Evolutionary conservation across 1,284 basidiomycete species (phyloP).

Genomic region (Golubevia sp.): DNA sequence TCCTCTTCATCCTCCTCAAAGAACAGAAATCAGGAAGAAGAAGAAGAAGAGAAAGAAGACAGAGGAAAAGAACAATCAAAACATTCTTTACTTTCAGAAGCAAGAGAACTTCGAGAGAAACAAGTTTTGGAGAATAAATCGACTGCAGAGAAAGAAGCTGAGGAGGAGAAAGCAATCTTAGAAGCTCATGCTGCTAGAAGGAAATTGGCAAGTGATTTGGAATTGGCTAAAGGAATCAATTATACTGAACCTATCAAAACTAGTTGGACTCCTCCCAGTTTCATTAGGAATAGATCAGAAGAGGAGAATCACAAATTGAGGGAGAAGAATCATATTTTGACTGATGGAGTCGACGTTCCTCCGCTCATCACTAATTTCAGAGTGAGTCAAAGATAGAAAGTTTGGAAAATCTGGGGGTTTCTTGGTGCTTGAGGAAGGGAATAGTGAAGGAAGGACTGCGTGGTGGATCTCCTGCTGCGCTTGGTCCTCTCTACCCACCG

Average conservation of each 20-base stretch:
- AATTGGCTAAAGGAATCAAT: slow-evolving; percentile 87
- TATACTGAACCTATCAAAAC: slow-evolving; percentile 86
- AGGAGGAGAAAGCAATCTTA: slow-evolving; percentile 86
- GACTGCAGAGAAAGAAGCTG: slow-evolving; percentile 78
- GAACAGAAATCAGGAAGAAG: slow-evolving; percentile 69
- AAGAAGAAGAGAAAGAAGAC: slow-evolving; percentile 69
- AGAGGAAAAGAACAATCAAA: slow-evolving; percentile 71
- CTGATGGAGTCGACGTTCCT: slow-evolving; percentile 81
- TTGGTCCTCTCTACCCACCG: slow-evolving; percentile 14
- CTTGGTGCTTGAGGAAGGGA: too few species aligned
- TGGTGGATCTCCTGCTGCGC: background rate
- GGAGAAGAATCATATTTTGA: slow-evolving; percentile 87
- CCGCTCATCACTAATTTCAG: slow-evolving; percentile 90
- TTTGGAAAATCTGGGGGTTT: too few species aligned
- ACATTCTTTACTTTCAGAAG: slow-evolving; percentile 47
- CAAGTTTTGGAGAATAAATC: slow-evolving; percentile 74
- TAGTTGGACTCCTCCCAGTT: slow-evolving; percentile 86
- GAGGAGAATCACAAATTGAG: slow-evolving; percentile 77
- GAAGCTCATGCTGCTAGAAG: slow-evolving; percentile 86
- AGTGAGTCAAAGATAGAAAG: slow-evolving; percentile 66
- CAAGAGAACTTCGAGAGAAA: slow-evolving; percentile 72
- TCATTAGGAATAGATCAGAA: slow-evolving; percentile 73
- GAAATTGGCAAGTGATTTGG: slow-evolving; percentile 87
- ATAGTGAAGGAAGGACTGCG: background rate
- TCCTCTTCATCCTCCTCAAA: slow-evolving; percentile 19